Evolutionary conservation across 2,329 filamentous ascomycete genomes (phyloP).

Genomic region (Exophiala sp.): DNA sequence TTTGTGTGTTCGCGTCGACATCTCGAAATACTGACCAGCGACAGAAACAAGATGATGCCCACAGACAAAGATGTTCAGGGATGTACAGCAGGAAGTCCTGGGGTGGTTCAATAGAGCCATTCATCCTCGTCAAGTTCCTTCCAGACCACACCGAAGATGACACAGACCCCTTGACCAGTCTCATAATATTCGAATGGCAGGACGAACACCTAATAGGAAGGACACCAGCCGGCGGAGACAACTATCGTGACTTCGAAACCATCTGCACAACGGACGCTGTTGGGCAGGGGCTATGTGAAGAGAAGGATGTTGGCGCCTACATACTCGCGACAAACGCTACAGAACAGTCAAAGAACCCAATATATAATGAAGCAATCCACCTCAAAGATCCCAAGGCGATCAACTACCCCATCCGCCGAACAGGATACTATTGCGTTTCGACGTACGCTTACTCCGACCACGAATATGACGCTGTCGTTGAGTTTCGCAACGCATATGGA

Average conservation of each 20-base stretch:
- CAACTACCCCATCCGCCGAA: slow-evolving; percentile 81
- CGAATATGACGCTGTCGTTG: slow-evolving; percentile 75
- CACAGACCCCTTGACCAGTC: slow-evolving; percentile 71
- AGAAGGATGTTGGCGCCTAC: slow-evolving; percentile 77
- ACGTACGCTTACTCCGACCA: slow-evolving; percentile 66
- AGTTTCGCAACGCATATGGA: slow-evolving; percentile 94
- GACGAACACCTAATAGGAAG: slow-evolving; percentile 78
- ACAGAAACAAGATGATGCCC: slow-evolving; percentile 71
- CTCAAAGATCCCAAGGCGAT: slow-evolving; percentile 68
- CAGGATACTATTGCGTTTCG: slow-evolving; percentile 92
- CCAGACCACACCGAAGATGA: slow-evolving; percentile 55
- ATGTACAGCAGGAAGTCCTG: slow-evolving; percentile 92
- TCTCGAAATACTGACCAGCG: slow-evolving; percentile 8
- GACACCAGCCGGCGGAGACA: slow-evolving; percentile 52
- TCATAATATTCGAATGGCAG: slow-evolving; percentile 92
- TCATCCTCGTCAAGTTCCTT: slow-evolving; percentile 76
- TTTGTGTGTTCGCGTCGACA: slow-evolving; percentile 5
- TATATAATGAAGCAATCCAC: slow-evolving; percentile 77
- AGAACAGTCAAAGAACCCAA: slow-evolving; percentile 64
- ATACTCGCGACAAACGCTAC: slow-evolving; percentile 75
- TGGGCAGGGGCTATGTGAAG: slow-evolving; percentile 66
- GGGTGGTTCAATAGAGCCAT: slow-evolving; percentile 84
- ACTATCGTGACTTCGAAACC: slow-evolving; percentile 60
- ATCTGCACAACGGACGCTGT: slow-evolving; percentile 76
- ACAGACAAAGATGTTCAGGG: slow-evolving; percentile 79